These are phyloP conservation scores for Tetrahymena malaccensis DNA, from an alignment of 73 alveolate species.

Conservation along the genomic window DNA sequence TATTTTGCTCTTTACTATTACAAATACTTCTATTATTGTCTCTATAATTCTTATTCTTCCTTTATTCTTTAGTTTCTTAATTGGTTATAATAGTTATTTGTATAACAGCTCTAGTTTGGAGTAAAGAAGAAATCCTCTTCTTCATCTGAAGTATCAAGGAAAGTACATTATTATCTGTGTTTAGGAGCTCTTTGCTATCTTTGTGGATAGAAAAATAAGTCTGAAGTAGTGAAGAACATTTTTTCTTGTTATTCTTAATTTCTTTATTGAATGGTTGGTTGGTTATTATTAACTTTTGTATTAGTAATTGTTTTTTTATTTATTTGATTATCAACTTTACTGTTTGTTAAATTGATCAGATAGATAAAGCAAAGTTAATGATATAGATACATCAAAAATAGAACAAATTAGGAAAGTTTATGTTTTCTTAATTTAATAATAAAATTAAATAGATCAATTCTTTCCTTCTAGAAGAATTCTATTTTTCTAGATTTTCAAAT, in stretches of 20 bases:
- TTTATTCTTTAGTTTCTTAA: not conserved
- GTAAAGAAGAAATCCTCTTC: not conserved
- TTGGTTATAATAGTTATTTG: not conserved
- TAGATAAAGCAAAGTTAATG: not conserved
- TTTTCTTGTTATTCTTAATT: not conserved
- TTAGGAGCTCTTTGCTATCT: not conserved
- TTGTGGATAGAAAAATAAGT: not conserved
- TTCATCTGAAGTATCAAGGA: not conserved
- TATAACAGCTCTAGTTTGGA: not conserved
- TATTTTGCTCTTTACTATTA: not conserved
- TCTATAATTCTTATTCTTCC: not conserved
- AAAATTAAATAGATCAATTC: not conserved
- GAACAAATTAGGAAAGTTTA: not conserved
- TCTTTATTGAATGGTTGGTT: not conserved
- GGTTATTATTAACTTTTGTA: not conserved
- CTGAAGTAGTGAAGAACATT: not conserved
- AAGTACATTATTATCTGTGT: not conserved
- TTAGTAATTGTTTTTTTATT: not conserved
- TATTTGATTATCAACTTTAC: not conserved
- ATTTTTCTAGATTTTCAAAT: not conserved
- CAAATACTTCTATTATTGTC: not conserved
- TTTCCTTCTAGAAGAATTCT: not conserved
- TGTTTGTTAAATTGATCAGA: not conserved
- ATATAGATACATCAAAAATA: not conserved
- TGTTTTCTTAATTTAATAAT: not conserved